Conservation (phyloP, 148 eudicot species). For the Hydrangea macrophylla region DNA sequence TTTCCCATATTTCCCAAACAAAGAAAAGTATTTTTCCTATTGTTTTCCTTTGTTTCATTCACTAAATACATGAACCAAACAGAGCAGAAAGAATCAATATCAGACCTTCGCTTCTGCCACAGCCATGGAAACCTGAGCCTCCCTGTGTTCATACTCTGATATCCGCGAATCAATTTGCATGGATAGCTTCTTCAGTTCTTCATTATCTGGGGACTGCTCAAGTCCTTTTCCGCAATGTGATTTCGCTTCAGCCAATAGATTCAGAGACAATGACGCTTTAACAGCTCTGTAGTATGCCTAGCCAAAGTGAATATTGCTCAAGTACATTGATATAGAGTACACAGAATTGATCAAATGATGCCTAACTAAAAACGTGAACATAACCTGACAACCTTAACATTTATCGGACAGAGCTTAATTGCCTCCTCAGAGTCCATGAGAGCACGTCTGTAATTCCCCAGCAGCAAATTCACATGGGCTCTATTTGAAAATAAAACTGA, state of each 20-base stretch:
- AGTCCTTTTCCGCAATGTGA: slow-evolving; percentile 75
- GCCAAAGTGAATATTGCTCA: background rate
- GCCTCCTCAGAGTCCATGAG: slow-evolving; percentile 86
- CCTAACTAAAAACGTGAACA: background rate
- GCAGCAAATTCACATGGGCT: slow-evolving; percentile 84
- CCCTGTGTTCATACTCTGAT: slow-evolving; percentile 53
- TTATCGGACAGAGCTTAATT: slow-evolving; percentile 62
- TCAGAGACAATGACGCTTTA: slow-evolving; percentile 70
- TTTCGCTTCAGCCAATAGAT: slow-evolving; percentile 64
- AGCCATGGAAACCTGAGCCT: slow-evolving; percentile 65
- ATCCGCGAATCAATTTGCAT: slow-evolving; percentile 46
- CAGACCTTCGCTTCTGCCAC: slow-evolving; percentile 65
- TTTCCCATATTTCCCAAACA: too few relatives aligned
- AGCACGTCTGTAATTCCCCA: slow-evolving; percentile 87
- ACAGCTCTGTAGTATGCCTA: slow-evolving; percentile 90
- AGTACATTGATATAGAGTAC: slow-evolving; percentile 12
- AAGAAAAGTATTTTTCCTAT: too few relatives aligned
- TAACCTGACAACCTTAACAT: slow-evolving; percentile 59
- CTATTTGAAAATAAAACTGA: slow-evolving; percentile 73
- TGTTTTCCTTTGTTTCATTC: too few relatives aligned
- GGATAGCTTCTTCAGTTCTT: slow-evolving; percentile 66
- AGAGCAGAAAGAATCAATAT: background rate
- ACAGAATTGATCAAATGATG: too few relatives aligned
- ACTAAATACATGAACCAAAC: too few relatives aligned
- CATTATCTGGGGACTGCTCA: slow-evolving; percentile 59